These are phyloP conservation scores for Gossypium sturtianum DNA, from an alignment of 345 rosid species.

Conservation along the genomic window DNA sequence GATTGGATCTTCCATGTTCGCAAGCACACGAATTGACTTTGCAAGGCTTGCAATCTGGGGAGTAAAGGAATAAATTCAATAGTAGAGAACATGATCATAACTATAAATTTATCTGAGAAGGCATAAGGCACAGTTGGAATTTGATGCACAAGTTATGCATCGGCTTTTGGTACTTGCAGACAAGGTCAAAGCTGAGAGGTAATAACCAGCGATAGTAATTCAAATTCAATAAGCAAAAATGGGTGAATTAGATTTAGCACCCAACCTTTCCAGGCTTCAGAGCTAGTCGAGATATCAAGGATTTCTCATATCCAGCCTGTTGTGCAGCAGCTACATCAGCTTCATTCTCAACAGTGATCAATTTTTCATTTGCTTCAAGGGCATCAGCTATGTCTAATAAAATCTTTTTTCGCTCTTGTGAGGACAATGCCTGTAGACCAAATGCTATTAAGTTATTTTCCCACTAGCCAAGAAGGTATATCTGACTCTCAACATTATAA, in stretches of 20 bases:
- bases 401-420: conserved; percentile 66
- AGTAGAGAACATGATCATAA: not conserved
- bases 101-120: conserved; percentile 1
- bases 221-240: conserved; percentile 1
- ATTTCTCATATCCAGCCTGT: conserved; percentile 65
- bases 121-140: not conserved
- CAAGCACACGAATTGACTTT: conserved; percentile 71
- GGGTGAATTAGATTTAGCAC: not conserved
- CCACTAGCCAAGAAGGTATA: conserved; percentile 5
- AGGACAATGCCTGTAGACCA: conserved; percentile 53
- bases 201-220: conserved; percentile 3
- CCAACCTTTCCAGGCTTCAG: conserved; percentile 88
- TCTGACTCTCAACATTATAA: not conserved
- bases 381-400: conserved; percentile 79
- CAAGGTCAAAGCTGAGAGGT: not conserved
- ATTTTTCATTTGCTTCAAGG: conserved; percentile 68
- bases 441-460: conserved; percentile 10
- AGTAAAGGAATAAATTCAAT: conserved; percentile 12
- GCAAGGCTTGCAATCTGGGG: conserved; percentile 75
- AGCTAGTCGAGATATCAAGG: conserved; percentile 74
- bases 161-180: not conserved
- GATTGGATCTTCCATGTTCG: conserved; percentile 93
- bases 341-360: conserved; percentile 62
- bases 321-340: conserved; percentile 79
- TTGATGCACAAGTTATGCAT: not conserved